A percentile compares a stretch with the other conserved stretches of the same genome.
These are phyloP conservation scores for Rubia yunnanensis DNA, from an alignment of 257 asterid species.

Conservation along the genomic window DNA sequence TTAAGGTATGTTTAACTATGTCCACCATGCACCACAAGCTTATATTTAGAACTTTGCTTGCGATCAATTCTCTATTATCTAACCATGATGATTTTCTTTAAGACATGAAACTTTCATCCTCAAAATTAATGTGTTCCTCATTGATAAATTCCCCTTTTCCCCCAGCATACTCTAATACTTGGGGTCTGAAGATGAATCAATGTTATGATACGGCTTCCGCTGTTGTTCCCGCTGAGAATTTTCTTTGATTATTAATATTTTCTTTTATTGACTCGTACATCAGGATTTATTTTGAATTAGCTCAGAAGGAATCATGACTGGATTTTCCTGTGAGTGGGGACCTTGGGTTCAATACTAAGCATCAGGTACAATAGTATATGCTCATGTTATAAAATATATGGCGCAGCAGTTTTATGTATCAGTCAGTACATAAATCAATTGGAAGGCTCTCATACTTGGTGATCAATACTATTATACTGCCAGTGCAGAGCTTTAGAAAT, in stretches of 20 bases:
- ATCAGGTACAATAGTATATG: slow-evolving; percentile 52
- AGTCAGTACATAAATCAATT: too few species aligned
- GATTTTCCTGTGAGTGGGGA: slow-evolving; percentile 61
- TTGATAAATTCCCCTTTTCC: background rate
- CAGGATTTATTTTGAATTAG: slow-evolving; percentile 67
- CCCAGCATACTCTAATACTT: background rate
- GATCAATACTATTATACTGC: too few species aligned
- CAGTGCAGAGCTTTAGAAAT: too few species aligned
- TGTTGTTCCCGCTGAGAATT: background rate
- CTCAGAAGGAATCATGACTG: slow-evolving; percentile 51
- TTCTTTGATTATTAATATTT: background rate
- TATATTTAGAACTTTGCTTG: background rate
- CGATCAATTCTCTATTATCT: background rate
- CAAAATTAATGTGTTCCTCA: background rate
- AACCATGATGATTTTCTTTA: slow-evolving; percentile 5
- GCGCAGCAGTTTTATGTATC: background rate
- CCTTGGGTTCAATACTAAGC: slow-evolving; percentile 76
- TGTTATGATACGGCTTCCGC: background rate
- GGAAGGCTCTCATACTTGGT: too few species aligned
- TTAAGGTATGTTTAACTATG: background rate
- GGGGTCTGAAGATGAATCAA: background rate
- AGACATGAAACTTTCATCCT: background rate
- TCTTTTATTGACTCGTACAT: slow-evolving; percentile 4
- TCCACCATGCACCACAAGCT: background rate
- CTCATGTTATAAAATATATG: slow-evolving; percentile 5